Evolutionary conservation across 1,284 basidiomycete species (phyloP).

Genomic region (Pterulicium gracile): DNA sequence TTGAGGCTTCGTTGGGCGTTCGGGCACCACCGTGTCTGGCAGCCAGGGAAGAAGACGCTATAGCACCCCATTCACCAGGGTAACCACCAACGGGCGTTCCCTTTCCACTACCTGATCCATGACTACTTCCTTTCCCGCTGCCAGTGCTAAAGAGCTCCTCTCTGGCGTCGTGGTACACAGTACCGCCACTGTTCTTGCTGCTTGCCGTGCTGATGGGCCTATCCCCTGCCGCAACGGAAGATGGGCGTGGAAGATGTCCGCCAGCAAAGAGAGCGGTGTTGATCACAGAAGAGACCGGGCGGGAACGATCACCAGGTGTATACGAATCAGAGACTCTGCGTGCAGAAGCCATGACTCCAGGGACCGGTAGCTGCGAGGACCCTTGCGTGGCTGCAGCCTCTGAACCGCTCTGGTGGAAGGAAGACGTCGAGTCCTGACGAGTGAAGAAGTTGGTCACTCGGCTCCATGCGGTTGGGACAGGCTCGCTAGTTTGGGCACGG

Average conservation of each 20-base stretch:
- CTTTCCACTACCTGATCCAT: neutral
- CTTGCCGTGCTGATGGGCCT: neutral
- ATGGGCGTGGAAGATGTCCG: neutral
- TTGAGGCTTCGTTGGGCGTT: neutral
- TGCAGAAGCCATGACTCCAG: neutral
- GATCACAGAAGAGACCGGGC: neutral
- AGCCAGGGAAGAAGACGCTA: neutral
- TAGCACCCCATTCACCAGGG: neutral
- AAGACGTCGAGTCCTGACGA: neutral
- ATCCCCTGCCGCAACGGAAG: neutral
- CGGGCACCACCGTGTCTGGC: neutral
- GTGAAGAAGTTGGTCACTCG: neutral
- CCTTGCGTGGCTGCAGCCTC: neutral
- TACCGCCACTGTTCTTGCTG: neutral
- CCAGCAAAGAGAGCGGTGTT: too few relatives aligned
- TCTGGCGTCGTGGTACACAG: neutral
- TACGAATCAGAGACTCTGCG: neutral
- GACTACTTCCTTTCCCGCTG: neutral
- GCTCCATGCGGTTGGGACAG: neutral
- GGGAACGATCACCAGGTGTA: neutral
- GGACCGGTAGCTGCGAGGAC: neutral
- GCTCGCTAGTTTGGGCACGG: neutral
- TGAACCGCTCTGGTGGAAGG: neutral
- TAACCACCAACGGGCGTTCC: neutral
- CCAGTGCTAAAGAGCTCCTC: neutral